Conservation (phyloP, 2,329 filamentous ascomycete species). For the Claviceps paspali region DNA sequence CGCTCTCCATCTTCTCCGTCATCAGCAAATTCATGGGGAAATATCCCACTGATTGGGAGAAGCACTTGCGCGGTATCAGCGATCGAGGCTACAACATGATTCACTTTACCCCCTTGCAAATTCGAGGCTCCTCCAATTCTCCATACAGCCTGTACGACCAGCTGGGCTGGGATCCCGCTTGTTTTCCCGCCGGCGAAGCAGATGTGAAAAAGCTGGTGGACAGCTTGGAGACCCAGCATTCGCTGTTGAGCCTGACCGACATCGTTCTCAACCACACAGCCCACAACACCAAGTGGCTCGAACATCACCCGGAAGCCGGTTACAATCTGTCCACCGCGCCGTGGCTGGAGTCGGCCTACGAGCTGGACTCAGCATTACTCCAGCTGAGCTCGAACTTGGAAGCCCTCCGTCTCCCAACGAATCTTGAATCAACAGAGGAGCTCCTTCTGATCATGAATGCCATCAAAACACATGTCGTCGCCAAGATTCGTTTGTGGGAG, state of each 20-base stretch:
- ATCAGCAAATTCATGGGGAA: constrained; percentile 98
- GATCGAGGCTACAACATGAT: constrained; percentile 96
- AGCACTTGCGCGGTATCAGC: constrained; percentile 74
- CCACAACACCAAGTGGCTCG: constrained; percentile 85
- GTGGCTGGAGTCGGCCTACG: constrained; percentile 49
- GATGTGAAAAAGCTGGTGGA: constrained; percentile 65
- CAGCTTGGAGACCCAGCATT: constrained; percentile 72
- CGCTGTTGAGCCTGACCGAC: constrained; percentile 78
- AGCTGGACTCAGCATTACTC: constrained; percentile 47
- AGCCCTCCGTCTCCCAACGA: constrained; percentile 58
- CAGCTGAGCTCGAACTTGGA: constrained; percentile 65
- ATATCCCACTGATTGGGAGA: constrained; percentile 81
- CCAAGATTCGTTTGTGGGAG: constrained; percentile 73
- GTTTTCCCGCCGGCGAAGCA: constrained; percentile 73
- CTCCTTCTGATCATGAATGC: constrained; percentile 69
- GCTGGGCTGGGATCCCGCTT: constrained; percentile 63
- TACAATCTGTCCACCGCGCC: constrained; percentile 90
- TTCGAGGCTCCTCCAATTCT: constrained; percentile 80
- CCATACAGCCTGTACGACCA: constrained; percentile 96
- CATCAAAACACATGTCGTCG: constrained; percentile 67
- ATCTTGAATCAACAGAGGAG: constrained; percentile 55
- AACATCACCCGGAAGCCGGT: constrained; percentile 86
- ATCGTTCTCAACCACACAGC: constrained; percentile 98
- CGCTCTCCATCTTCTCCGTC: constrained; percentile 80
- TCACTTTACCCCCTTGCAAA: constrained; percentile 89